Percentiles rank a stretch among this genome's conserved stretches.
Evolutionary conservation across 192 early-diverging fungal genomes (phyloP).

Genomic region (Backusella australiensis): DNA sequence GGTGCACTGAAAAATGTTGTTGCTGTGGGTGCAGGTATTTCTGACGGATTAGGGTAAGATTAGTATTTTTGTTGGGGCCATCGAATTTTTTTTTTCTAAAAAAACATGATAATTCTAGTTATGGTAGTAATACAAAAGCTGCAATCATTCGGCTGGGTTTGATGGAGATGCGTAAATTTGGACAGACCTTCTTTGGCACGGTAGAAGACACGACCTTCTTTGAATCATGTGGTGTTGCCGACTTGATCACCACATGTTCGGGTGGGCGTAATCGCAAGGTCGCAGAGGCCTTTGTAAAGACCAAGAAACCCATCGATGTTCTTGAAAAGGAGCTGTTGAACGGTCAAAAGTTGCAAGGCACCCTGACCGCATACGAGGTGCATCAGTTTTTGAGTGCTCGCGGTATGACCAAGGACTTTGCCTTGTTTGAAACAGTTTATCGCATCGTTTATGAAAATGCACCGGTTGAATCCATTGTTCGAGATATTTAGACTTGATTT

Average conservation of each 20-base stretch:
- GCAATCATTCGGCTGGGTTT: constrained; percentile 96
- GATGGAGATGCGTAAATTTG: constrained; percentile 92
- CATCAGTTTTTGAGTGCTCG: constrained; percentile 71
- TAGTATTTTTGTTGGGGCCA: constrained; percentile 11
- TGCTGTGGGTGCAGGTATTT: constrained; percentile 89
- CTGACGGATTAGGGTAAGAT: constrained; percentile 81
- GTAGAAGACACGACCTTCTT: constrained; percentile 94
- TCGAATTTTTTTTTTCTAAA: not conserved
- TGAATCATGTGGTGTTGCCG: constrained; percentile 97
- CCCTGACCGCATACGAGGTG: constrained; percentile 87
- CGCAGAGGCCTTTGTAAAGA: constrained; percentile 85
- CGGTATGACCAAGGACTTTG: constrained; percentile 43
- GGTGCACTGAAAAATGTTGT: constrained; percentile 97
- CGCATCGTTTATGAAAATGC: constrained; percentile 76
- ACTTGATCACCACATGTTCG: constrained; percentile 93
- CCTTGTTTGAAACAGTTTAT: constrained; percentile 89
- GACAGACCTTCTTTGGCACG: constrained; percentile 70
- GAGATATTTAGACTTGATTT: not conserved
- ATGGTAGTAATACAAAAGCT: constrained; percentile 94
- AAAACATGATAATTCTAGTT: constrained; percentile 12
- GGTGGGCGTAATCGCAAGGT: constrained; percentile 92
- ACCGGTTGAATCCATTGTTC: constrained; percentile 29
- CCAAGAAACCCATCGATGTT: constrained; percentile 86
- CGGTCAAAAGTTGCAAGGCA: constrained; percentile 97
- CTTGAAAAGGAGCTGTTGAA: constrained; percentile 90